Evolutionary conservation across 495 filamentous ascomycete genomes (phyloP).

Genomic region (Podospora appendiculata): DNA sequence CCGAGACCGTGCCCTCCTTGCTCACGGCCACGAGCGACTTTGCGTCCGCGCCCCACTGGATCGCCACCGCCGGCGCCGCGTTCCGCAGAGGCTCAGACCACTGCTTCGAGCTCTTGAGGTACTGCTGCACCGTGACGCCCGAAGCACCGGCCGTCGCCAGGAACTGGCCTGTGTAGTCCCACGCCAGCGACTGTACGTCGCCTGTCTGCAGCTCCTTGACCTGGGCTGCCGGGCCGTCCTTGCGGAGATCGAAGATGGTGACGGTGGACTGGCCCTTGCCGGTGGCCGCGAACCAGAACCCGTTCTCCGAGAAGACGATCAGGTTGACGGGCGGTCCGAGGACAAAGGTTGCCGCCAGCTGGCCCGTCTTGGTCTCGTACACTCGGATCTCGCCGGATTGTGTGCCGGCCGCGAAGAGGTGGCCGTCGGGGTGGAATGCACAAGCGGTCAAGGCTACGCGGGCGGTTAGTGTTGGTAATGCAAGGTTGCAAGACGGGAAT

Average conservation of each 20-base stretch:
- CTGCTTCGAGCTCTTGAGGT: slow-evolving; percentile 68
- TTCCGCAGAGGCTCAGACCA: slow-evolving; percentile 83
- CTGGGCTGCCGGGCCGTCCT: slow-evolving; percentile 63
- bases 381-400: slow-evolving; percentile 71
- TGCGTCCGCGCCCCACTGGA: slow-evolving; percentile 72
- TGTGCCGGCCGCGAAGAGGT: slow-evolving; percentile 81
- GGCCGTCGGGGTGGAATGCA: slow-evolving; percentile 91
- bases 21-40: slow-evolving; percentile 66
- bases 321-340: slow-evolving; percentile 60
- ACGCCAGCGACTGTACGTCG: slow-evolving; percentile 62
- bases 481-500: not conserved
- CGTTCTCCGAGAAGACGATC: slow-evolving; percentile 90
- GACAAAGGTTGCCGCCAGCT: slow-evolving; percentile 61
- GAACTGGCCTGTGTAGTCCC: slow-evolving; percentile 96
- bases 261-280: slow-evolving; percentile 65
- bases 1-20: slow-evolving; percentile 49
- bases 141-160: slow-evolving; percentile 73
- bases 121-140: slow-evolving; percentile 81
- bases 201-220: slow-evolving; percentile 80
- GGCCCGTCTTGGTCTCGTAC: slow-evolving; percentile 71
- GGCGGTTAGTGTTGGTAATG: slow-evolving; percentile 21
- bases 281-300: slow-evolving; percentile 84
- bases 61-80: slow-evolving; percentile 62
- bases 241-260: slow-evolving; percentile 86
- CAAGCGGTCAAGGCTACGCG: slow-evolving; percentile 66